phyloP scores from a whole-genome alignment of 306 rosid genomes.

The Dalbergia oliveri region DNA sequence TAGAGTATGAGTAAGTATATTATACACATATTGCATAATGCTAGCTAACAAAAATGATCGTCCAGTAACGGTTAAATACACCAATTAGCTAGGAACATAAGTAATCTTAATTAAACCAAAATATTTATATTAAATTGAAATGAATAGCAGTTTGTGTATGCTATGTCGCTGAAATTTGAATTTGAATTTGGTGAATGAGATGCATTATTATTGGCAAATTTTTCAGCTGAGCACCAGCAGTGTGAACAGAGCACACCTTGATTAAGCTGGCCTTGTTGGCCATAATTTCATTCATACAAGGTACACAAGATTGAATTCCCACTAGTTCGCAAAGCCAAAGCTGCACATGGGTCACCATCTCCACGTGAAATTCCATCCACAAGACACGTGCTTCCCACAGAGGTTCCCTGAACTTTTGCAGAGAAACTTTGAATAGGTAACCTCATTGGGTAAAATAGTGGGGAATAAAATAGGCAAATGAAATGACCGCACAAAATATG shows the following conservation, averaged over 20 bases:
- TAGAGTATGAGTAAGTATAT: neutral
- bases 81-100: neutral
- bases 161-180: slow-evolving; percentile 23
- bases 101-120: neutral
- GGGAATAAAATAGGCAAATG: slow-evolving; percentile 13
- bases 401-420: slow-evolving; percentile 42
- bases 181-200: slow-evolving; percentile 39
- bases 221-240: slow-evolving; percentile 47
- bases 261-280: slow-evolving; percentile 63
- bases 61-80: neutral
- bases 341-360: slow-evolving; percentile 70
- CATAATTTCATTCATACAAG: slow-evolving; percentile 47
- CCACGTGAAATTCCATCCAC: slow-evolving; percentile 65
- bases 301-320: neutral
- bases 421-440: slow-evolving; percentile 7
- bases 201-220: slow-evolving; percentile 55
- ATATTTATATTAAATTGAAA: neutral
- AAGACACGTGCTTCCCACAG: slow-evolving; percentile 67
- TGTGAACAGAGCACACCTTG: slow-evolving; percentile 36
- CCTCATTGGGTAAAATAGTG: slow-evolving; percentile 33
- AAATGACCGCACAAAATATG: slow-evolving; percentile 8
- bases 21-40: neutral
- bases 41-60: neutral
- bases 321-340: slow-evolving; percentile 43
- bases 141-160: neutral